phyloP scores from a whole-genome alignment of 345 rosid species.

The Rhizophora apiculata region DNA sequence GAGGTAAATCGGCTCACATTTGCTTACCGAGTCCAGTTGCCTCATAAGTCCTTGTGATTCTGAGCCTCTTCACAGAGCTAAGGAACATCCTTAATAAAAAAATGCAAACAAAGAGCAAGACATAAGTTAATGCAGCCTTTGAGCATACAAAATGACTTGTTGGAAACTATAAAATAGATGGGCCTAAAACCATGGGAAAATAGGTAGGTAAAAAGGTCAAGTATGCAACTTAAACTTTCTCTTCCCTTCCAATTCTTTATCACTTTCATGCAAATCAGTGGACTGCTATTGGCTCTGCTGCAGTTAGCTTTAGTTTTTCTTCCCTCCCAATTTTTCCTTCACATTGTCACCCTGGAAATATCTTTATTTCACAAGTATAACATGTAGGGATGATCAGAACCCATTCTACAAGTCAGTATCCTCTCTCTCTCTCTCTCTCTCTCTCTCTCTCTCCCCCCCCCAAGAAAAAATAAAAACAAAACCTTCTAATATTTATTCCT shows the following conservation, averaged over 20 bases:
- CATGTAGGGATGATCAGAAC: neutral
- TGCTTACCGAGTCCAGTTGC: constrained; percentile 68
- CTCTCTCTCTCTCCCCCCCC: too few relatives aligned
- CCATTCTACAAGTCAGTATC: neutral
- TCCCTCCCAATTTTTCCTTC: too few relatives aligned
- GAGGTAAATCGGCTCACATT: constrained; percentile 16
- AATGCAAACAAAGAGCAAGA: constrained; percentile 7
- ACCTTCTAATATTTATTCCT: too few relatives aligned
- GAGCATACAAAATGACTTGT: neutral
- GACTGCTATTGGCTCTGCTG: too few relatives aligned
- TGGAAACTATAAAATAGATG: neutral
- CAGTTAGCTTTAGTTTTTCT: too few relatives aligned
- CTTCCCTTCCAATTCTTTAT: neutral
- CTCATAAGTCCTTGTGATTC: constrained; percentile 78
- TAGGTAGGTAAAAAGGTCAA: neutral
- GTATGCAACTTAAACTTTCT: neutral
- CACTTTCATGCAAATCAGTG: neutral
- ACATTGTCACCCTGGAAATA: neutral
- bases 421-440: too few relatives aligned
- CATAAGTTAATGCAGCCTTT: neutral
- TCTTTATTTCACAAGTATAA: neutral
- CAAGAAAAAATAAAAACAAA: too few relatives aligned
- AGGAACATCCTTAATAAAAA: constrained; percentile 66
- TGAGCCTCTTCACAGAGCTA: constrained; percentile 72
- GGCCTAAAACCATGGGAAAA: neutral